Evolutionary conservation across 179 eudicot species (phyloP), one percentile per base, ranked within the genome.

Genomic region (Spinacia oleracea): DNA sequence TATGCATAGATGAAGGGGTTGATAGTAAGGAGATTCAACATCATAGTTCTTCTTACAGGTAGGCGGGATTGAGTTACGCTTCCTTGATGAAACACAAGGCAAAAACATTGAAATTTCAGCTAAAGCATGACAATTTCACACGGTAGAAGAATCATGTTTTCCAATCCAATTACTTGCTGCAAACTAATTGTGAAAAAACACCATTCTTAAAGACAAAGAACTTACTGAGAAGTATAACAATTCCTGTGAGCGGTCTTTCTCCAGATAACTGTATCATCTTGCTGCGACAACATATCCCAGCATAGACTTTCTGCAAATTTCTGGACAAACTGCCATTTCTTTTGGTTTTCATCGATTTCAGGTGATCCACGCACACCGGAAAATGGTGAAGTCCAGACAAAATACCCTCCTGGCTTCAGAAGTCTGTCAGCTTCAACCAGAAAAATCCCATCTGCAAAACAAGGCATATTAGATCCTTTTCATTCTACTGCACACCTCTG

Each of bases 221-320:
- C 93, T 87, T 46, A 94, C 99, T 93, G 85, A n/a, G 91, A 79
- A 70, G 75, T 83, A 87, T 94, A 92, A 78, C 98, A 92, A 74
- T 85, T 80, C 75, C 85, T 88, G 79, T 86, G 89, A 78, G 89
- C 81, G 45, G 95, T 91, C 88, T 96, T 96, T 80, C 88, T 96
- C 99, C 99, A 96, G 9, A 92, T 93, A 38, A 91, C 99, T 56
- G 98, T 94, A 78, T 91, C 97, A 74, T 94, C 99, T 85, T 96
- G 99, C 80, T 94, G 99, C 21, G 96, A 85, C 72, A 96, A 81
- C 91, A 94, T 77, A 11, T 94, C 89, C 99, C 99, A 96, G 81
- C 99, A 96, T 42, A 96, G 85, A 78, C 74, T 88, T 83, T 84
- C 88, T 5, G 98, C 89, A 71, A 88, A 86, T 76, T 58, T 78